Evolutionary conservation across 2,329 filamentous ascomycete genomes (phyloP), one percentile per base, ranked within the genome.

Genomic region (Pseudogymnoascus sp.): DNA sequence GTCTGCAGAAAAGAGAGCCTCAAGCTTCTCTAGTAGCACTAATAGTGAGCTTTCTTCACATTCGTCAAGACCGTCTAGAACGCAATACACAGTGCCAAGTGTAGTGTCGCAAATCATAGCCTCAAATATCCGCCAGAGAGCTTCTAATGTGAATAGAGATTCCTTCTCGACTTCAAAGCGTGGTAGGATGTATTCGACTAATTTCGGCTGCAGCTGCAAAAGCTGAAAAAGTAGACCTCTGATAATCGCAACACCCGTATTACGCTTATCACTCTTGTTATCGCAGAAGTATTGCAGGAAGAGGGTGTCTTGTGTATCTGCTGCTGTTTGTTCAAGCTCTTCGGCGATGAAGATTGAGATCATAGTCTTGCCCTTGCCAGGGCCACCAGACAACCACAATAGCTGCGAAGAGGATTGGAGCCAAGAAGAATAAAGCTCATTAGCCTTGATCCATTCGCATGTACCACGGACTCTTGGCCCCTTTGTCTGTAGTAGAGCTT

Each of bases 261-360:
- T 79, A 19, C 77, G 37, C 0, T 67, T 62, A 3, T 65, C n/a
- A 37, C 78, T 66, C 6, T 73, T 74, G 16, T 70, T 69, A 65
- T 82, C 73, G 66, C 76, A 81, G 68, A 81, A 77, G 68, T 78
- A 78, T 63, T 6, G 72, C 12, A 68, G 38, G 43, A 52, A 38
- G 14, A 8, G 2, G 6, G n/a, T 16, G n/a, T 8, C n/a, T 38
- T 3, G 14, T 7, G n/a, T 38, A n/a, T 16, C 3, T 37, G 35
- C 14, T 14, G 35, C 12, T 4, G 35, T n/a, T 37, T 5, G 35
- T 2, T 38, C 37, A 16, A 38, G 37, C 37, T 38, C 37, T 38
- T 38, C 37, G 3, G 37, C 37, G n/a, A 38, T 4, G n/a, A 38
- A 38, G 37, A 38, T 38, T 16, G 37, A 38, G n/a, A 38, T n/a